Conservation (phyloP, 371 early-diverging fungal species). For the Mucor saturninus region DNA sequence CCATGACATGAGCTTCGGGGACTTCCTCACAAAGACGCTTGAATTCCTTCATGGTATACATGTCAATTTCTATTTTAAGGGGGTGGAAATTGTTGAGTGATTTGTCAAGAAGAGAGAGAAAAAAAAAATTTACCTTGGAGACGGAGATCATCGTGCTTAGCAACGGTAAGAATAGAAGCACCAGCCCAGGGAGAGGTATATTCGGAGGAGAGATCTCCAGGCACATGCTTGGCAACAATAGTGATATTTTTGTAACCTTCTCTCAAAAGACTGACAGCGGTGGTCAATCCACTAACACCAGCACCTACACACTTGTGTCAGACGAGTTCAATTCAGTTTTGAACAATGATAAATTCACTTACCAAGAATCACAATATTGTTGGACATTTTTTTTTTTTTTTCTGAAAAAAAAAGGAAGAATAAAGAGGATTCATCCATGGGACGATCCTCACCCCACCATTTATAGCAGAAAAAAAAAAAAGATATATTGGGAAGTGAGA, state of each 20-base stretch:
- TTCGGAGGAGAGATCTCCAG: conserved; percentile 54
- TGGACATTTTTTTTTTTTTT: not conserved
- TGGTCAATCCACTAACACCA: conserved; percentile 81
- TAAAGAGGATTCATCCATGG: no score
- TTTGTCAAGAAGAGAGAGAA: no score
- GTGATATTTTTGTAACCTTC: conserved; percentile 59
- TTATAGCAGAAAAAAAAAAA: no score
- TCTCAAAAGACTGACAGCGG: conserved; percentile 60
- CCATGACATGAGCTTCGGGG: conserved; percentile 42
- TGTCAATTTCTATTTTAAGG: conserved; percentile 36
- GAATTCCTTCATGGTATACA: conserved; percentile 40
- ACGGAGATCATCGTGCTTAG: conserved; percentile 33
- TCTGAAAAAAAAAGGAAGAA: no score
- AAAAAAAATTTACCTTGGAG: not conserved
- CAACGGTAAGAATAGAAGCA: conserved; percentile 47
- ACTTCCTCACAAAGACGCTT: conserved; percentile 33
- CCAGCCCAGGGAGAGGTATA: conserved; percentile 84
- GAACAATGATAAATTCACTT: not conserved
- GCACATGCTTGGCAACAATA: conserved; percentile 64
- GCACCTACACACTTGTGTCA: conserved; percentile 54
- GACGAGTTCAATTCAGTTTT: not conserved
- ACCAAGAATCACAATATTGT: conserved; percentile 20
- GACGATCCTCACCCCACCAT: no score
- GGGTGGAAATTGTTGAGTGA: no score
- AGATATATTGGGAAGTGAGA: no score